These are phyloP conservation scores for Calvatia gigantea DNA, from an alignment of 768 basidiomycete genomes.

Conservation along the genomic window DNA sequence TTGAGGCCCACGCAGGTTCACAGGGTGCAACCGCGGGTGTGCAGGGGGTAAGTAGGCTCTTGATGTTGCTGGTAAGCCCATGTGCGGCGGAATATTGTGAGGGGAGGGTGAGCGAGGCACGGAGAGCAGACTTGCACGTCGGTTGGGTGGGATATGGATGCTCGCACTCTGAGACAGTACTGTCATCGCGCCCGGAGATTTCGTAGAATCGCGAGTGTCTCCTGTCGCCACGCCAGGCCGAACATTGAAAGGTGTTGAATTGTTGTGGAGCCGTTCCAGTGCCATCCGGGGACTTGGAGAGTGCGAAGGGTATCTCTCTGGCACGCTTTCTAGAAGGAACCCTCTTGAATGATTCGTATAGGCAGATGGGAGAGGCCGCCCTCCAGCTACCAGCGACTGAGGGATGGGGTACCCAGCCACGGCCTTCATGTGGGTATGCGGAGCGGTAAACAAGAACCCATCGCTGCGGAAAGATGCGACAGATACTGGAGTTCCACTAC, in stretches of 20 bases:
- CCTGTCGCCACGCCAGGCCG: not conserved
- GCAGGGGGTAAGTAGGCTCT: slow-evolving; percentile 20
- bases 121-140: slow-evolving; percentile 16
- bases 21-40: slow-evolving; percentile 19
- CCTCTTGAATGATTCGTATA: not conserved
- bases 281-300: not conserved
- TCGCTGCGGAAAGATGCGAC: slow-evolving; percentile 16
- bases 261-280: not conserved
- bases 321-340: not conserved
- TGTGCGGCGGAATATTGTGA: slow-evolving; percentile 13
- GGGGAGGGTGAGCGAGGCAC: slow-evolving; percentile 25
- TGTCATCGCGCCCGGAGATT: not conserved
- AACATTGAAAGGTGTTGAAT: not conserved
- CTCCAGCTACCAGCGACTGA: not conserved
- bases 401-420: not conserved
- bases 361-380: not conserved
- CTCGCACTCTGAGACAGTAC: slow-evolving; percentile 5
- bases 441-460: not conserved
- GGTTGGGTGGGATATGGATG: slow-evolving; percentile 6
- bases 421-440: not conserved
- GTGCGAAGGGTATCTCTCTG: not conserved
- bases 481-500: slow-evolving; percentile 17
- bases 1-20: slow-evolving; percentile 9
- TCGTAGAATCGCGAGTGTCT: not conserved
- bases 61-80: slow-evolving; percentile 22